Conservation (phyloP, 345 rosid genomes). For the Eucalyptus polyanthemos region DNA sequence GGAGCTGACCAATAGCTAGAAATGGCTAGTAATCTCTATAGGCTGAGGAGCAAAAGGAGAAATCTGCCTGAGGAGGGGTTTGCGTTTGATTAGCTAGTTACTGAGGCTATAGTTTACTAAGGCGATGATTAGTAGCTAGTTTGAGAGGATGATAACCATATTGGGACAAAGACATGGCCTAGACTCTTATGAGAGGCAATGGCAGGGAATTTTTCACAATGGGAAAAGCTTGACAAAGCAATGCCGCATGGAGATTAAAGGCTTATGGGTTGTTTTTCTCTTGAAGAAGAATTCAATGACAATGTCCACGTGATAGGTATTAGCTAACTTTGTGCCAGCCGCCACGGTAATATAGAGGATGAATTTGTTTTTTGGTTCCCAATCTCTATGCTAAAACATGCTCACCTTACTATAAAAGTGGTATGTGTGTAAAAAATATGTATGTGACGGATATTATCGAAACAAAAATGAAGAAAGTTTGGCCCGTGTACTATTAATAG, state of each 20-base stretch:
- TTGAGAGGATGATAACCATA: rapidly evolving
- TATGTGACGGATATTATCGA: no score
- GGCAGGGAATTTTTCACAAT: no score
- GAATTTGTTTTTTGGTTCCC: no score
- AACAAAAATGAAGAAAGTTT: no score
- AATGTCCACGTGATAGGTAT: rapidly evolving
- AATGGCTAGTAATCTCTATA: background rate
- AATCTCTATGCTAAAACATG: no score
- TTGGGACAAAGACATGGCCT: rapidly evolving
- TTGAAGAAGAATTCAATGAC: no score
- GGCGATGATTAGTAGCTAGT: background rate
- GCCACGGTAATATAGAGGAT: rapidly evolving
- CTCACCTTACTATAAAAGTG: background rate
- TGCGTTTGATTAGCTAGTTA: rapidly evolving
- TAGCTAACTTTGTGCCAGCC: no score
- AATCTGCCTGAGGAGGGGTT: background rate
- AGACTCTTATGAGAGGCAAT: no score
- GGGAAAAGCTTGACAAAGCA: no score
- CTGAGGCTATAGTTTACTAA: background rate
- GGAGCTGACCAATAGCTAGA: background rate
- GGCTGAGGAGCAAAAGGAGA: background rate
- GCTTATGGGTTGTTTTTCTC: no score
- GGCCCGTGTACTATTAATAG: no score
- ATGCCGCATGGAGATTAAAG: no score
- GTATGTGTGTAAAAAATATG: background rate